A percentile compares a stretch with the other conserved stretches of the same genome.
Conservation (phyloP, 805 yeast genomes). For the Zygotorulaspora chibaensis region DNA sequence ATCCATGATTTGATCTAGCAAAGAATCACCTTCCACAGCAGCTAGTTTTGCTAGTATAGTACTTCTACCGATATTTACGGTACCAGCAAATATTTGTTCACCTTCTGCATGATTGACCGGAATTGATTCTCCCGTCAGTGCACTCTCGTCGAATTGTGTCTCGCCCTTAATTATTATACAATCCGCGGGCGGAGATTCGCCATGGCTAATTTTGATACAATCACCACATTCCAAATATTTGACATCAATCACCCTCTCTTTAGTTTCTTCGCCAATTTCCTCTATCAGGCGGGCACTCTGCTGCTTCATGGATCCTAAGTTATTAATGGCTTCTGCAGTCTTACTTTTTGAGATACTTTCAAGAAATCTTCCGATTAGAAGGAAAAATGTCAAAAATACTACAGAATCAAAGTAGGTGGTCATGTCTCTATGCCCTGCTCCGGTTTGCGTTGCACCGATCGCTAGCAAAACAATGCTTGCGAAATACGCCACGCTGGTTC, state of each 20-base stretch:
- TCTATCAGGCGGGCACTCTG: slow-evolving; percentile 41
- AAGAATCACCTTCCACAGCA: slow-evolving; percentile 58
- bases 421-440: slow-evolving; percentile 37
- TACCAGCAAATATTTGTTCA: slow-evolving; percentile 69
- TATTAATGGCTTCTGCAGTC: slow-evolving; percentile 61
- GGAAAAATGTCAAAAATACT: slow-evolving; percentile 66
- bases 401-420: slow-evolving; percentile 78
- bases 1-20: slow-evolving; percentile 63
- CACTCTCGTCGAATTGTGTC: slow-evolving; percentile 56
- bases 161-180: slow-evolving; percentile 46
- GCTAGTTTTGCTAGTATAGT: slow-evolving; percentile 52
- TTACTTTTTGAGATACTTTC: slow-evolving; percentile 64
- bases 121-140: slow-evolving; percentile 56
- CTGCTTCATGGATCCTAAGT: slow-evolving; percentile 49
- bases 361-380: slow-evolving; percentile 63
- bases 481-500: slow-evolving; percentile 68
- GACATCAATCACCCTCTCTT: slow-evolving; percentile 38
- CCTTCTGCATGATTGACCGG: slow-evolving; percentile 57
- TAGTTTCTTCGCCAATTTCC: slow-evolving; percentile 13
- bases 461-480: slow-evolving; percentile 57
- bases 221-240: slow-evolving; percentile 51
- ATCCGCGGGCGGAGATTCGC: slow-evolving; percentile 60
- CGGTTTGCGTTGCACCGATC: slow-evolving; percentile 37
- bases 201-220: slow-evolving; percentile 44
- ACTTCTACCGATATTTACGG: slow-evolving; percentile 57